Evolutionary conservation across 768 basidiomycete genomes (phyloP).

Genomic region (Suillus sp.): DNA sequence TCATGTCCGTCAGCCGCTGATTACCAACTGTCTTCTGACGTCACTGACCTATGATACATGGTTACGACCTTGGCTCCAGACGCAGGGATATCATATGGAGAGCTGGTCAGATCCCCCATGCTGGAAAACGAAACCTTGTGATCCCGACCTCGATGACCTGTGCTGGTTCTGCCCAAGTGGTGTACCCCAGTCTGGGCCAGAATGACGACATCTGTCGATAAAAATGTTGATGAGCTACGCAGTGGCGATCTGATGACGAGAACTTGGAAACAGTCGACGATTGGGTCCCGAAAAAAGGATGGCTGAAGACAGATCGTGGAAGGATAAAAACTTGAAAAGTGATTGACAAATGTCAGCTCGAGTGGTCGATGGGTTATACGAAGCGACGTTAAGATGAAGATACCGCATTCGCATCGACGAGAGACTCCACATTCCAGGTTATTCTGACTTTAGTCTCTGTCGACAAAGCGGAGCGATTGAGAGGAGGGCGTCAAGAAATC

Average conservation of each 20-base stretch:
- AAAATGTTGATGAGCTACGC: not conserved
- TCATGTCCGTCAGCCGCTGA: conserved; percentile 4
- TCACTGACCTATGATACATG: conserved; percentile 2
- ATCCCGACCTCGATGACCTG: not conserved
- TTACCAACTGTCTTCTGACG: not conserved
- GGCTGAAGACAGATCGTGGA: not conserved
- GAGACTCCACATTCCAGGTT: not conserved
- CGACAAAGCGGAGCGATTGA: not conserved
- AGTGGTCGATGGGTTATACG: not conserved
- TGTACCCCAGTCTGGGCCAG: not conserved
- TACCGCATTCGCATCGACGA: not conserved
- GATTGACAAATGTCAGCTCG: not conserved
- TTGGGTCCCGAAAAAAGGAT: not conserved
- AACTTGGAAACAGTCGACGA: not conserved
- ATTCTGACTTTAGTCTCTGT: not conserved
- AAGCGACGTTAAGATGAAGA: not conserved
- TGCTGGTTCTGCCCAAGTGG: not conserved
- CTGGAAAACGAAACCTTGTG: not conserved
- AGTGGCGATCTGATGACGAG: not conserved
- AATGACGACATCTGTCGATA: no score
- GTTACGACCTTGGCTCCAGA: not conserved
- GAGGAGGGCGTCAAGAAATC: not conserved
- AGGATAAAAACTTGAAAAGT: conserved; percentile 1
- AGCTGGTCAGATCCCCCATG: not conserved
- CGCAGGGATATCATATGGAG: not conserved